Conservation (phyloP, 768 basidiomycete species). For the Lentinula detonsa region DNA sequence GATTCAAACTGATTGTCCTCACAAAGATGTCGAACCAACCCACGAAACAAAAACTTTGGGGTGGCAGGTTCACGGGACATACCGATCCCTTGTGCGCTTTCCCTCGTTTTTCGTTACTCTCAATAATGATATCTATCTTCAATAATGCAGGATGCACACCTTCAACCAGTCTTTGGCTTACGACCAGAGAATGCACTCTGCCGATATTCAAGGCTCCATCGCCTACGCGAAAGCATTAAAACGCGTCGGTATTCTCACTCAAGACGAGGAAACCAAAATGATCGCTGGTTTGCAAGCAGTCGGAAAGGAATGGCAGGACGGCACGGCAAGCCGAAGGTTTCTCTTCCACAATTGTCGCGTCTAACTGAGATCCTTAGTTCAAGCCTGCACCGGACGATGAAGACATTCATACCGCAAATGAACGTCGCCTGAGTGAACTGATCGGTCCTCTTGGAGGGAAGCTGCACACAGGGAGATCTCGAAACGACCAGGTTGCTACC, state of each 20-base stretch:
- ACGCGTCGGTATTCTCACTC: conserved; percentile 73
- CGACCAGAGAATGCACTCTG: conserved; percentile 90
- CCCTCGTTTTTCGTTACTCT: neutral
- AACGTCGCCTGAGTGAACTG: conserved; percentile 87
- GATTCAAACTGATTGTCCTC: neutral
- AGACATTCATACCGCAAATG: conserved; percentile 98
- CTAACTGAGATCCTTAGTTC: conserved; percentile 46
- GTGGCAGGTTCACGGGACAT: conserved; percentile 82
- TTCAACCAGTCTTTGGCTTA: conserved; percentile 97
- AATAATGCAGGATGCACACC: conserved; percentile 75
- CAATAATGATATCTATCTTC: conserved; percentile 7
- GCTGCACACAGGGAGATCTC: conserved; percentile 92
- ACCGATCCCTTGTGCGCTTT: conserved; percentile 76
- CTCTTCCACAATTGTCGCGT: neutral
- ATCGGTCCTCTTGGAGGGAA: conserved; percentile 93
- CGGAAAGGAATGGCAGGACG: conserved; percentile 78
- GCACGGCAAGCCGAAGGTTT: conserved; percentile 44
- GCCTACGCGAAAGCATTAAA: conserved; percentile 89
- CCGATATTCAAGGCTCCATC: conserved; percentile 90
- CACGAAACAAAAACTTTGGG: conserved; percentile 77
- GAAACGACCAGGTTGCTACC: conserved; percentile 98
- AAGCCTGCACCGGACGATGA: conserved; percentile 81
- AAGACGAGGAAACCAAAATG: conserved; percentile 69
- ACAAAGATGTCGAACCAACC: conserved; percentile 31
- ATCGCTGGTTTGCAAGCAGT: conserved; percentile 71